Base-by-base conservation (phyloP, 202 grass and related monocot genomes). In the Carex sylvatica region DNA sequence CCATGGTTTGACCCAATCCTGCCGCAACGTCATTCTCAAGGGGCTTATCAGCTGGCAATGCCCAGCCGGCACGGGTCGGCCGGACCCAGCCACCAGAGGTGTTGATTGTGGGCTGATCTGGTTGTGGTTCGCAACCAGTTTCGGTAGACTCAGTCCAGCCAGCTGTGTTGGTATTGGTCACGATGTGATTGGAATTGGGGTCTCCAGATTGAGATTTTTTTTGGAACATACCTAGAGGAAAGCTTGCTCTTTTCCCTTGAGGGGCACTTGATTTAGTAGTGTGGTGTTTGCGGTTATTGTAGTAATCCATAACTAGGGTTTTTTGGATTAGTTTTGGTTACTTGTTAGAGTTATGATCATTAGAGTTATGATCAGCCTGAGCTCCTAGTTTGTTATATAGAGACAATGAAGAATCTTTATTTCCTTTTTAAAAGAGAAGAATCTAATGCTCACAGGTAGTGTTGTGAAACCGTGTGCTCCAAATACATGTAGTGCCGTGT, bases 211-310 rank as follows among this genome's bases (percentile, higher is more conserved):
- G 23, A 31, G 23, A 30, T 31, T 74, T 74, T 0, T 24, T 14
- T 74, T 54, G 71, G 24, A 74, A 74, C 47, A 74, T 18, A 22
- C 47, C 71, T 30, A 23, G 7, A 33, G 71, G 71, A 54, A 74
- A 54, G 14, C 47, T 54, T 14, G 26, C 30, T 15, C 6, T 74
- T 54, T 44, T 73, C 11, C 70, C 33, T 40, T 38, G 33, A 68
- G 33, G 46, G 11, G 10, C 2, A 49, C 46, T 49, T 49, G 46
- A 12, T 49, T 11, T 49, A 12, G 36, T 40, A 40, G 5, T 40
- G 36, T 40, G 36, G 36, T 40, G 36, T 7, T 7, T 40, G 5
- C 6, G 36, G 36, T 49, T 49, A 12, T 2, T 11, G 10, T 49
- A 49, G 10, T 12, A 3, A 49, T 49, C 46, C 46, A 49, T 49